Evolutionary conservation across 306 rosid genomes (phyloP).

Genomic region (Acacia crassicarpa): DNA sequence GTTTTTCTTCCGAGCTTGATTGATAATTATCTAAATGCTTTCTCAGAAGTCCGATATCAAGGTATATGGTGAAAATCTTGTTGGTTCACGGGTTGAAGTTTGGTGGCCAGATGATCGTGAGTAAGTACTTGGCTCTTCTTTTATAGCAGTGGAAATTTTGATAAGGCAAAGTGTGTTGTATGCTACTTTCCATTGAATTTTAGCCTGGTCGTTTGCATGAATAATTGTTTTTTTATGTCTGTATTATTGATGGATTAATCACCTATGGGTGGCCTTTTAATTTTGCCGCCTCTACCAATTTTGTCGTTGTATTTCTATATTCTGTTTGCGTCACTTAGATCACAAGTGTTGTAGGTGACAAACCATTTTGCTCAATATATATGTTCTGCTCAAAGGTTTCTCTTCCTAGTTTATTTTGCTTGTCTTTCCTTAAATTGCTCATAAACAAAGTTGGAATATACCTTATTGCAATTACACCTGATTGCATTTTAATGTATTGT

Average conservation of each 20-base stretch:
- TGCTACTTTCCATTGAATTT: neutral
- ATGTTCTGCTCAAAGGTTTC: neutral
- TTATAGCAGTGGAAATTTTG: constrained; percentile 11
- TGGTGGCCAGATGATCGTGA: constrained; percentile 80
- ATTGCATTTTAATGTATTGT: neutral
- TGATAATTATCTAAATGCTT: constrained; percentile 26
- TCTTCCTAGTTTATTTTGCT: constrained; percentile 1
- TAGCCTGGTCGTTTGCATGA: neutral
- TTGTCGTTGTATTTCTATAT: neutral
- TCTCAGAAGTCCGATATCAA: constrained; percentile 56
- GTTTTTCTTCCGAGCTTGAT: constrained; percentile 17
- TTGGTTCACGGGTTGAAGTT: constrained; percentile 71
- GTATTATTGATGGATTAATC: constrained; percentile 12
- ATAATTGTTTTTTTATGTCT: neutral
- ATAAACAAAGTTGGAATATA: neutral
- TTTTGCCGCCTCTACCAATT: constrained; percentile 7
- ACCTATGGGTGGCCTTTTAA: neutral
- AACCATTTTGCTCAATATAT: neutral
- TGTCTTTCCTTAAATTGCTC: constrained; percentile 10
- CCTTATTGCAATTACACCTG: constrained; percentile 11
- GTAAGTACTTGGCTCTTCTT: constrained; percentile 54
- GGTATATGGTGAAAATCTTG: constrained; percentile 48
- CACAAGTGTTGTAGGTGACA: neutral
- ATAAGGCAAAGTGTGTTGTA: neutral
- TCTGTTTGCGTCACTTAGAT: neutral